Evolutionary conservation across 192 early-diverging fungal genomes (phyloP).

Genomic region (Coemansia sp.): DNA sequence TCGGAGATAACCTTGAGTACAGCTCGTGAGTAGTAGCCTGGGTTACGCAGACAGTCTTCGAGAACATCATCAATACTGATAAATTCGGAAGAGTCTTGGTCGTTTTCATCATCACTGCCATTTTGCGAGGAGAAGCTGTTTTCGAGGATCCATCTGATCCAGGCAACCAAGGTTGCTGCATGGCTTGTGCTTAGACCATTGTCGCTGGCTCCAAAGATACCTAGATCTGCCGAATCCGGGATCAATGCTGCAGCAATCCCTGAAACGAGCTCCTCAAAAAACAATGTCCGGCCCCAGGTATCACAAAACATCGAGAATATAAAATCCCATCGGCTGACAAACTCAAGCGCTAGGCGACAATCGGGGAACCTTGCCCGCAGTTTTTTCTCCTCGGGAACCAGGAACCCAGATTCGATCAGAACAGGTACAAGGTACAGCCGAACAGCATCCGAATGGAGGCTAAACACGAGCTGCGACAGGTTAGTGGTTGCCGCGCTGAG

Average conservation of each 20-base stretch:
- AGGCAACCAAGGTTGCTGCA: slow-evolving; percentile 58
- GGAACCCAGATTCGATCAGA: slow-evolving; percentile 57
- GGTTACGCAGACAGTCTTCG: slow-evolving; percentile 62
- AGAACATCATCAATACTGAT: slow-evolving; percentile 57
- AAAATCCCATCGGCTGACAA: slow-evolving; percentile 47
- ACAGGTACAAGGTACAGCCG: slow-evolving; percentile 53
- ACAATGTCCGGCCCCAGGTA: slow-evolving; percentile 36
- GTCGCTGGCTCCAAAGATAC: slow-evolving; percentile 33
- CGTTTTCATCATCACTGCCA: neutral
- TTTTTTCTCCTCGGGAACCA: slow-evolving; percentile 61
- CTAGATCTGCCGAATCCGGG: slow-evolving; percentile 19
- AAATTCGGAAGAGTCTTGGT: neutral
- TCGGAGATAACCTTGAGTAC: slow-evolving; percentile 39
- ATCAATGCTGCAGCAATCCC: slow-evolving; percentile 30
- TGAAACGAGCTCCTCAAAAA: slow-evolving; percentile 42
- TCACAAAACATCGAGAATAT: slow-evolving; percentile 46
- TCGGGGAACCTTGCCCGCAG: slow-evolving; percentile 44
- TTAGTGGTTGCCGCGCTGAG: slow-evolving; percentile 17
- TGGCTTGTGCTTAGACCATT: slow-evolving; percentile 45
- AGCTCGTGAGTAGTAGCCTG: slow-evolving; percentile 55
- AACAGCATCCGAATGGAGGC: slow-evolving; percentile 49
- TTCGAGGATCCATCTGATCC: slow-evolving; percentile 58
- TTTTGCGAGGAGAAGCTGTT: slow-evolving; percentile 5
- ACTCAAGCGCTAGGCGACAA: slow-evolving; percentile 38
- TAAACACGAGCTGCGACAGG: slow-evolving; percentile 43